A percentile compares a stretch with the other conserved stretches of the same genome.
These are phyloP conservation scores for Alternaria arborescens DNA, from an alignment of 2,329 filamentous ascomycete species.

Conservation along the genomic window DNA sequence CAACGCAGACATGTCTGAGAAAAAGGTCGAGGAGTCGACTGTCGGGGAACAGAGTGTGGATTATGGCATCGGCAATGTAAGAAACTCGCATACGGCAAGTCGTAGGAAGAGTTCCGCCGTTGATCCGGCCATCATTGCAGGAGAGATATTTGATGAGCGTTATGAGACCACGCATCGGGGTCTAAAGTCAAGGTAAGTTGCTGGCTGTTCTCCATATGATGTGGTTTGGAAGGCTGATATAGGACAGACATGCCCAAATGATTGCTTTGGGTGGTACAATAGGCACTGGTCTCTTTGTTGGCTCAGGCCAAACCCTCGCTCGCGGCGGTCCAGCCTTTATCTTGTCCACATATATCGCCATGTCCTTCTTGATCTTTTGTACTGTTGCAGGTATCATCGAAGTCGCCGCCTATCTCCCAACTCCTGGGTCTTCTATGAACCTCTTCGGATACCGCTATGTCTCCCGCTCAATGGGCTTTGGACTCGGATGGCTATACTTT, in stretches of 20 bases:
- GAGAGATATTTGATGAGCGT: conserved; percentile 45
- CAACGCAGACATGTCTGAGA: conserved; percentile 27
- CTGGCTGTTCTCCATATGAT: conserved; percentile 9
- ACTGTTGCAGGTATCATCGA: conserved; percentile 51
- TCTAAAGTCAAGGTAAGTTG: conserved; percentile 49
- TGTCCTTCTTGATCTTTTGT: conserved; percentile 40
- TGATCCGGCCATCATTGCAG: conserved; percentile 35
- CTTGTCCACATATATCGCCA: conserved; percentile 43
- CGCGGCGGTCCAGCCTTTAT: conserved; percentile 42
- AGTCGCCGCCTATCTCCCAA: conserved; percentile 65
- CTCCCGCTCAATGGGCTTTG: conserved; percentile 68
- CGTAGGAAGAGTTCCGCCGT: conserved; percentile 36
- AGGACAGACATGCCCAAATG: conserved; percentile 63
- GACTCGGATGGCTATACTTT: conserved; percentile 41
- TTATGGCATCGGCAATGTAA: conserved; percentile 21
- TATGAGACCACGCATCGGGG: conserved; percentile 52
- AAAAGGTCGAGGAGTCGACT: conserved; percentile 16
- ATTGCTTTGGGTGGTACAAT: conserved; percentile 69
- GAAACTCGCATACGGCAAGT: conserved; percentile 8
- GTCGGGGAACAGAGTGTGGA: conserved; percentile 12
- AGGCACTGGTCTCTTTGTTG: conserved; percentile 68
- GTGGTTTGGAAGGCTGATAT: conserved; percentile 46
- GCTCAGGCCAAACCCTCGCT: conserved; percentile 62
- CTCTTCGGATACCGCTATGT: conserved; percentile 59
- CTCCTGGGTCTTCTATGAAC: conserved; percentile 63